phyloP scores from a whole-genome alignment of 768 basidiomycete genomes.

The Tulasnella sp. region DNA sequence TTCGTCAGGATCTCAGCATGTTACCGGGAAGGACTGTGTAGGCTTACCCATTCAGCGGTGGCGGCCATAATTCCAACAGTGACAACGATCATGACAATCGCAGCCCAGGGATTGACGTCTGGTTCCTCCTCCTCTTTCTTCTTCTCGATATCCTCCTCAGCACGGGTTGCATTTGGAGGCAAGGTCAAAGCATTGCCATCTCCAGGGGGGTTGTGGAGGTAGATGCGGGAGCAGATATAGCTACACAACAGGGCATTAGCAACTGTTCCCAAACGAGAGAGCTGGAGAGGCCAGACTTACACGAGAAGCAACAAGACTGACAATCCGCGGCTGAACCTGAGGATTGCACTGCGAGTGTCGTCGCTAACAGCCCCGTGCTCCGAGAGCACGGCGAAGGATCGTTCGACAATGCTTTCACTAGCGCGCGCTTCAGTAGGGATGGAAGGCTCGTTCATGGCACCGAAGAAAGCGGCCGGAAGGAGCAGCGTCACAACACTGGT shows the following conservation, averaged over 20 bases:
- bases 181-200: constrained; percentile 36
- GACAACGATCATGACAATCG: constrained; percentile 44
- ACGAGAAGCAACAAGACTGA: constrained; percentile 48
- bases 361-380: constrained; percentile 36
- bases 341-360: constrained; percentile 39
- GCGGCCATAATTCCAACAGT: constrained; percentile 56
- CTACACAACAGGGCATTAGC: neutral
- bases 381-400: neutral
- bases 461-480: constrained; percentile 60
- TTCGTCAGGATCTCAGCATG: neutral
- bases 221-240: constrained; percentile 56
- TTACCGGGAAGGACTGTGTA: neutral
- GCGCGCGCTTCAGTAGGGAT: neutral
- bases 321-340: constrained; percentile 58
- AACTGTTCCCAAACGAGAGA: neutral
- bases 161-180: neutral
- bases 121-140: constrained; percentile 8
- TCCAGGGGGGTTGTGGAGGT: constrained; percentile 63
- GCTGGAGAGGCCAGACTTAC: constrained; percentile 3
- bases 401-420: neutral
- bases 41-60: constrained; percentile 61
- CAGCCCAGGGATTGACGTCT: constrained; percentile 48
- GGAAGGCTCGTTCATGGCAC: constrained; percentile 36
- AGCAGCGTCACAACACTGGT: constrained; percentile 55
- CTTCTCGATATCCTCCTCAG: constrained; percentile 28